Evolutionary conservation across 495 filamentous ascomycete genomes (phyloP).

Genomic region (Monascus purpureus): DNA sequence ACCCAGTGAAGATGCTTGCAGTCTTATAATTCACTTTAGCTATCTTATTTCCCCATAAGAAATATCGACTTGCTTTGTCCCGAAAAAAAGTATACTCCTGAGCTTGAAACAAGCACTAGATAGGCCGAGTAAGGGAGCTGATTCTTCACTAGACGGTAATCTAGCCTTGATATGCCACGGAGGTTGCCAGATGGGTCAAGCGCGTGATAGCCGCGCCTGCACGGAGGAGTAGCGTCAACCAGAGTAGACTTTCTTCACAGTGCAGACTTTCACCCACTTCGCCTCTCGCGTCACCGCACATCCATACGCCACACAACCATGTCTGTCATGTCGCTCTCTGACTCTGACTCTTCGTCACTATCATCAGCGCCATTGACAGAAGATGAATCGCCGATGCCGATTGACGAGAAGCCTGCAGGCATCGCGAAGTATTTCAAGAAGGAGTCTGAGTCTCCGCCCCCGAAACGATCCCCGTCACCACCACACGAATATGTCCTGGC

Average conservation of each 20-base stretch:
- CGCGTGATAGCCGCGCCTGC: conserved; percentile 3
- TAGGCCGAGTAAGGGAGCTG: conserved; percentile 5
- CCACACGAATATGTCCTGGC: conserved; percentile 78
- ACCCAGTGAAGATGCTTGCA: too few species aligned
- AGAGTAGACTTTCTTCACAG: too few species aligned
- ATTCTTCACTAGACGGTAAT: conserved; percentile 9
- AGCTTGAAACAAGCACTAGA: too few species aligned
- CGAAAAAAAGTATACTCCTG: too few species aligned
- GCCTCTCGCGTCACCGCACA: conserved; percentile 11
- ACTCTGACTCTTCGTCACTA: conserved; percentile 42
- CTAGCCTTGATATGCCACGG: conserved; percentile 10
- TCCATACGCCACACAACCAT: conserved; percentile 9
- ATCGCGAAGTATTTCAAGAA: conserved; percentile 36
- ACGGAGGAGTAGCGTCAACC: too few species aligned
- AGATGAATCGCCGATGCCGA: conserved; percentile 33
- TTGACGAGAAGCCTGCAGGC: conserved; percentile 26
- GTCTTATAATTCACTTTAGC: too few species aligned
- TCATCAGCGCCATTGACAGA: conserved; percentile 44
- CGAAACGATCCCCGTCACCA: conserved; percentile 67
- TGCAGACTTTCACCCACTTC: conserved; percentile 20
- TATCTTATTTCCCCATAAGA: too few species aligned
- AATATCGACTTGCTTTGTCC: too few species aligned
- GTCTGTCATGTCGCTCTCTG: conserved; percentile 36
- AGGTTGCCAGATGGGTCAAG: conserved; percentile 9
- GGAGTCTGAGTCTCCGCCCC: conserved; percentile 47